These are phyloP conservation scores for Colletotrichum trifolii DNA, from an alignment of 2,329 filamentous ascomycete species.

Conservation along the genomic window DNA sequence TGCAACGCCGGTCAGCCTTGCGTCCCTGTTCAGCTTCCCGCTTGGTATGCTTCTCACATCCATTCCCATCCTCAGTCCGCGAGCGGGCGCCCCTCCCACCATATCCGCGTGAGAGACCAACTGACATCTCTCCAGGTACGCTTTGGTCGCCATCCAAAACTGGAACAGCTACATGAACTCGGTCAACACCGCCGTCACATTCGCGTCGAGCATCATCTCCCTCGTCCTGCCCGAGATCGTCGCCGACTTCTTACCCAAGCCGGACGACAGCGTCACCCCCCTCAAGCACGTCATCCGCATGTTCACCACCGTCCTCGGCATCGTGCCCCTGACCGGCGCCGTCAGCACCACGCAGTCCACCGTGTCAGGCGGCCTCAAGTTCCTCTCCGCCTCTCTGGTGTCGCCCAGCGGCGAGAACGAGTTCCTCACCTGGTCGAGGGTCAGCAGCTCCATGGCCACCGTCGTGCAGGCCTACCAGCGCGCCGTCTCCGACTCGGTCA, in stretches of 20 bases:
- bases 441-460: background rate
- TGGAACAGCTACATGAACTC: slow-evolving; percentile 35
- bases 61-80: too few relatives aligned
- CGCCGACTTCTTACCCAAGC: slow-evolving; percentile 32
- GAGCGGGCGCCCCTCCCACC: too few relatives aligned
- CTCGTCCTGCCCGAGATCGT: slow-evolving; percentile 33
- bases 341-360: slow-evolving; percentile 3
- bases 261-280: slow-evolving; percentile 23
- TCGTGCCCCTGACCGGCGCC: slow-evolving; percentile 29
- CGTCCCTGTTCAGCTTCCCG: slow-evolving; percentile 1
- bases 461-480: background rate
- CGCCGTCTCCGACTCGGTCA: slow-evolving; percentile 16
- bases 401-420: slow-evolving; percentile 7
- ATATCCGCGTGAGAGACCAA: too few relatives aligned
- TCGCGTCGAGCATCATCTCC: slow-evolving; percentile 32
- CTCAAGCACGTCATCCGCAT: slow-evolving; percentile 29
- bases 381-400: slow-evolving; percentile 15
- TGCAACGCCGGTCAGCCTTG: slow-evolving; percentile 28
- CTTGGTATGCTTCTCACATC: background rate
- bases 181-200: slow-evolving; percentile 31
- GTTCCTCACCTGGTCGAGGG: slow-evolving; percentile 19
- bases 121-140: slow-evolving; percentile 1
- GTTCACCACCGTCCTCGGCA: slow-evolving; percentile 22
- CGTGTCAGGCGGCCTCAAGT: slow-evolving; percentile 9
- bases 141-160: slow-evolving; percentile 26